These are phyloP conservation scores for Zelopaecilomyces penicillatus DNA, from an alignment of 2,329 filamentous ascomycete species.

Conservation along the genomic window DNA sequence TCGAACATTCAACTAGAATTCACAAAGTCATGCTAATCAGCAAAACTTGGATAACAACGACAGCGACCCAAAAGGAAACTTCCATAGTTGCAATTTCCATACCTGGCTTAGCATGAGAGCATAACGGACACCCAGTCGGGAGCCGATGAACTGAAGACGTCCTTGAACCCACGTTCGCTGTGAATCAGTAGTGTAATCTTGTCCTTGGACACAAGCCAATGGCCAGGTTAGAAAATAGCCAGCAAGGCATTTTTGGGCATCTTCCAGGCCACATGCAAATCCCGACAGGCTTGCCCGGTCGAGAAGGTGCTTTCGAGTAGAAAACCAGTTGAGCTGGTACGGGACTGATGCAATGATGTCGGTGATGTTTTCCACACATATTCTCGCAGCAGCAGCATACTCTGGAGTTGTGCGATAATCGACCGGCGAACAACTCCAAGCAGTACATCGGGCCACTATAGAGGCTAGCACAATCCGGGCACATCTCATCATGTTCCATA, in stretches of 20 bases:
- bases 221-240: slow-evolving; percentile 55
- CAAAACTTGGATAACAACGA: slow-evolving; percentile 3
- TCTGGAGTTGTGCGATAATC: slow-evolving; percentile 56
- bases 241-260: slow-evolving; percentile 43
- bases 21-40: not conserved
- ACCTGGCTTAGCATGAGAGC: slow-evolving; percentile 48
- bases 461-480: slow-evolving; percentile 47
- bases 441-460: slow-evolving; percentile 49
- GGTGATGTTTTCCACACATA: slow-evolving; percentile 43
- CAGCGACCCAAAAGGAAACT: not conserved
- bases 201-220: slow-evolving; percentile 42
- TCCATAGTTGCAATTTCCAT: slow-evolving; percentile 15
- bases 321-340: slow-evolving; percentile 52
- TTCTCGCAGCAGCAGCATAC: slow-evolving; percentile 46
- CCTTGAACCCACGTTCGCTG: slow-evolving; percentile 49
- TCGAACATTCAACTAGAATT: slow-evolving; percentile 43
- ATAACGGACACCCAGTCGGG: slow-evolving; percentile 50
- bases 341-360: slow-evolving; percentile 56
- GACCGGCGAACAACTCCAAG: slow-evolving; percentile 51
- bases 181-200: slow-evolving; percentile 51
- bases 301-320: slow-evolving; percentile 34
- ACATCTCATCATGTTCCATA: slow-evolving; percentile 48
- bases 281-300: slow-evolving; percentile 31
- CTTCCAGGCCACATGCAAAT: slow-evolving; percentile 43
- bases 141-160: slow-evolving; percentile 44